Base-by-base conservation (phyloP, 768 basidiomycete genomes). In the Cantharellus anzutake region DNA sequence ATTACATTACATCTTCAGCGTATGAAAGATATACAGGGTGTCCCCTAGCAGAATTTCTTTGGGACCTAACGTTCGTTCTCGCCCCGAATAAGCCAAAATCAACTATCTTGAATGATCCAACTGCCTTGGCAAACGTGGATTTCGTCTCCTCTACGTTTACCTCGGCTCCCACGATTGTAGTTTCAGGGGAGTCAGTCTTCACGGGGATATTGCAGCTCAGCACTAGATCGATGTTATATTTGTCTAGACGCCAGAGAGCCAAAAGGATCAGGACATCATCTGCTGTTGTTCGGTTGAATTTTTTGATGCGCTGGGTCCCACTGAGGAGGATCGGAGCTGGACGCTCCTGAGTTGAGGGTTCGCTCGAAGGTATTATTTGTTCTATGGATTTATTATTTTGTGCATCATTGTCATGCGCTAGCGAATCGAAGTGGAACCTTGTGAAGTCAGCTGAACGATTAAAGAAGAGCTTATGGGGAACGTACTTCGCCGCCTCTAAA, bases 361-460 rank as follows among this genome's bases (percentile, higher is more conserved):
- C 55, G 63, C 59, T 67, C 60, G 41, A 41, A 76, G 62, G 60
- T 4, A 11, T 64, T 65, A n/a, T 63, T 60, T 37, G 80, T 69
- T 2, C 67, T 68, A 20, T 75, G 61, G 20, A 91, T 75, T 34
- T 68, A 5, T 73, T 71, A 5, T 75, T 75, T 48, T 70, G 63
- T 3, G 94, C 88, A 34, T 77, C 73, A 67, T 96, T 98, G 71
- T 98, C 96, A 66, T 94, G 81, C 7, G 92, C 93, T 51, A 98
- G 71, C 1, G 91, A 84, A 58, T 81, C 77, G 64, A 96, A 96
- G 72, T 96, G 93, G 66, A 84, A 91, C 69, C 94, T 99, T 70
- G n/a, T 34, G 57, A 37, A 42, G 63, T 5, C 11, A 20, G 7
- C 20, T 7, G 35, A 11, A 38, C 56, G 37, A 65, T 63, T 42